These are phyloP conservation scores for Kazachstania taianensis DNA, from an alignment of 805 yeast genomes.

Conservation along the genomic window DNA sequence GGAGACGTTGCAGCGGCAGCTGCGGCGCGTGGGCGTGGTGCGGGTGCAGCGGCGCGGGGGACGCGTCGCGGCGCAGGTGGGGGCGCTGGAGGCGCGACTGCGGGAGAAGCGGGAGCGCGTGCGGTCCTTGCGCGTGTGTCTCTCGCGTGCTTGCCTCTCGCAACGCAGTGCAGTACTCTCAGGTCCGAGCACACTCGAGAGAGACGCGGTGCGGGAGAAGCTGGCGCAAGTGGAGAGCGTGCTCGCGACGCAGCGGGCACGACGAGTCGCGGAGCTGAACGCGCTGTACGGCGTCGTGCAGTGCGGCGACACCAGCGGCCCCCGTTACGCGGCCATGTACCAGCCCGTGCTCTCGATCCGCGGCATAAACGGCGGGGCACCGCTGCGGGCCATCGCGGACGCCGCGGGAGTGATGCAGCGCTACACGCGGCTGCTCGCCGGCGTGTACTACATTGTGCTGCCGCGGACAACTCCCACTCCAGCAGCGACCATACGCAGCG, in stretches of 20 bases:
- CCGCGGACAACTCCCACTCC: not conserved
- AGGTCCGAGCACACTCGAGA: no score
- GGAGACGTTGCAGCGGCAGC: not conserved
- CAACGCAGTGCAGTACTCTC: no score
- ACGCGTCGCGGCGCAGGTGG: not conserved
- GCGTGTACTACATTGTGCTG: not conserved
- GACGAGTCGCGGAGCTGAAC: no score
- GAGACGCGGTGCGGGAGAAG: no score
- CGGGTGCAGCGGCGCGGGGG: not conserved
- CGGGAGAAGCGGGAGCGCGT: not conserved
- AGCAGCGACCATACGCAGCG: not conserved
- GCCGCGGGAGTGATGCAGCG: conserved; percentile 19
- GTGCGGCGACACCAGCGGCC: not conserved
- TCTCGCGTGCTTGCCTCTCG: no score
- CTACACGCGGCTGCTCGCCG: conserved; percentile 4
- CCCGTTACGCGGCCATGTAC: conserved; percentile 14
- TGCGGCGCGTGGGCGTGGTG: not conserved
- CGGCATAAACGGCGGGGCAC: no score
- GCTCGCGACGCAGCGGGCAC: not conserved
- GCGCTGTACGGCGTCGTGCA: no score
- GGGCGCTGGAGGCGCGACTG: not conserved
- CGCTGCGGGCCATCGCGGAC: conserved; percentile 11
- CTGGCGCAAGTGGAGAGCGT: not conserved
- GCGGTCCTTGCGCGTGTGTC: not conserved
- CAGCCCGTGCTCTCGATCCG: conserved; percentile 21